Conservation (phyloP, 495 filamentous ascomycete species). For the Beverwykella pulmonaria region DNA sequence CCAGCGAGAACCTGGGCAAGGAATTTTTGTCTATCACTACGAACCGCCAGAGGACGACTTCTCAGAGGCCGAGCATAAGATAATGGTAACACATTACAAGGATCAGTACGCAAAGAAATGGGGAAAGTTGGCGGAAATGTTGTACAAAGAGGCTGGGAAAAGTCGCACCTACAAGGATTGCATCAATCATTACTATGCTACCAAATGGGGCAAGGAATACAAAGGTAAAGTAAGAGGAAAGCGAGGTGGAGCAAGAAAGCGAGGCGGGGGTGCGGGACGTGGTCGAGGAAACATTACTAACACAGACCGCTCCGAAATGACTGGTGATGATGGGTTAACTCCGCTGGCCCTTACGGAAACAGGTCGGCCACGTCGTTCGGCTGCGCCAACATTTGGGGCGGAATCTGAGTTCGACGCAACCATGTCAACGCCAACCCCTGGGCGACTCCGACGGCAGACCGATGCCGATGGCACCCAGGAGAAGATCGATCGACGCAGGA, state of each 20-base stretch:
- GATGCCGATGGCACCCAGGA: slow-evolving; percentile 33
- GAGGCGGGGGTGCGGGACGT: slow-evolving; percentile 50
- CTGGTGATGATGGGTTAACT: slow-evolving; percentile 29
- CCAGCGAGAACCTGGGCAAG: slow-evolving; percentile 64
- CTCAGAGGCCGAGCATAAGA: slow-evolving; percentile 72
- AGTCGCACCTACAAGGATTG: slow-evolving; percentile 79
- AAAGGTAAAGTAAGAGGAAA: slow-evolving; percentile 76
- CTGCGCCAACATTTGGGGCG: slow-evolving; percentile 72
- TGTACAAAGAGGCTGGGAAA: slow-evolving; percentile 50
- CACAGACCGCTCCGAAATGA: slow-evolving; percentile 49
- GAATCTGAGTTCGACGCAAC: slow-evolving; percentile 44
- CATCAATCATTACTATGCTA: slow-evolving; percentile 95
- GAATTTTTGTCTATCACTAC: slow-evolving; percentile 71
- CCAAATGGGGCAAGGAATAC: slow-evolving; percentile 82
- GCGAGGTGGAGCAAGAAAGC: slow-evolving; percentile 61
- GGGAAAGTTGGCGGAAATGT: slow-evolving; percentile 77
- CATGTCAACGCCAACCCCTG: slow-evolving; percentile 49
- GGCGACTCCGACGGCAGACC: slow-evolving; percentile 26
- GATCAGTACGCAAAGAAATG: slow-evolving; percentile 77
- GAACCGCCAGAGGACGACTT: slow-evolving; percentile 81
- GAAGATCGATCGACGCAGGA: slow-evolving; percentile 41
- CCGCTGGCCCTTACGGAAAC: slow-evolving; percentile 61
- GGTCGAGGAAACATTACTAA: slow-evolving; percentile 60
- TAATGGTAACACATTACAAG: slow-evolving; percentile 77
- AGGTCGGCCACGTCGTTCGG: slow-evolving; percentile 68